Base-by-base conservation (phyloP, 2,329 filamentous ascomycete species). In the Hypoxylon sp. region DNA sequence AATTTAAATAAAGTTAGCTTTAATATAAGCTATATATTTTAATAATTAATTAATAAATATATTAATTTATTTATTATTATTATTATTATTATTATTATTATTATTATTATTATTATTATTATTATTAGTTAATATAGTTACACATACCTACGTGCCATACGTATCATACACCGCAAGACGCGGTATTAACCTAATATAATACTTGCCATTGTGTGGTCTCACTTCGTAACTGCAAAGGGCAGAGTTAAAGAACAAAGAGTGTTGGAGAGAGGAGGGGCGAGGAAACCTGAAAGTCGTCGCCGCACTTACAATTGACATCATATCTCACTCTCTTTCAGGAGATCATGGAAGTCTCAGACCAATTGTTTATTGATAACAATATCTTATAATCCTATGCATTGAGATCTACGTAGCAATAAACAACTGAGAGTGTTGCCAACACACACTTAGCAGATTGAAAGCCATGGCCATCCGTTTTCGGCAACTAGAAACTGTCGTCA, bases 391-490 rank as follows among this genome's bases (percentile, higher is more conserved):
- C n/a, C 14, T 17, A 10, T 14, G 37, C 14, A n/a, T 22, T 35
- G 17, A 35, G 13, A 56, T 56, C 14, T 5, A 13, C 5, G 33
- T 31, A 24, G 17, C 11, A n/a, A 35, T 44, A 4, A 22, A 44
- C 39, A 44, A 10, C 39, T 4, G 2, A n/a, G 3, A 35, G 11
- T 17, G 10, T 44, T 17, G 1, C 8, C 2, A 22, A 22, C 19
- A 8, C 37, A 6, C 10, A 24, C n/a, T 10, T 26, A 31, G 11
- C 8, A 51, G n/a, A 14, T 11, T 35, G 37, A 52, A 52, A 33
- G 19, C 29, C 26, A 24, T n/a, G 5, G 5, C 22, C 24, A 5
- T 53, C 61, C 47, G 61, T 48, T 64, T 64, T 64, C 61, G n/a
- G 53, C 6, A 46, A 33, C 29, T 24, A n/a, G 4, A n/a, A 22